A percentile compares a stretch with the other conserved stretches of the same genome.
Evolutionary conservation across 495 filamentous ascomycete species (phyloP).

Genomic region (Neurospora hispaniola): DNA sequence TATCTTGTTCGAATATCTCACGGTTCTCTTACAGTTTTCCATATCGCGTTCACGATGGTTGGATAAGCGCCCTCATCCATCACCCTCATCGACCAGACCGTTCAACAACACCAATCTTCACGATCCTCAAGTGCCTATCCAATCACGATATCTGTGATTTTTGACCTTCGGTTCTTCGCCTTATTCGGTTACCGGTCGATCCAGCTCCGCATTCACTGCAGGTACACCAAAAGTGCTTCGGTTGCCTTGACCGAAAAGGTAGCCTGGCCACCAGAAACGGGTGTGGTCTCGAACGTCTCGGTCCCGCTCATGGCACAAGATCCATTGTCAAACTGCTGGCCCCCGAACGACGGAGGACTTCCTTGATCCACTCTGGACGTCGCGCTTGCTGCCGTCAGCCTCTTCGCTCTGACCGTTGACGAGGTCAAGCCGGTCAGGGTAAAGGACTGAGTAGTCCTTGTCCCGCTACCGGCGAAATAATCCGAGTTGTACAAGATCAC

Average conservation of each 20-base stretch:
- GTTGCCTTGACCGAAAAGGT: slow-evolving; percentile 40
- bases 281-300: slow-evolving; percentile 31
- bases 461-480: slow-evolving; percentile 41
- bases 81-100: not conserved
- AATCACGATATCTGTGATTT: not conserved
- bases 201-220: slow-evolving; percentile 16
- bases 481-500: slow-evolving; percentile 48
- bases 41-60: not conserved
- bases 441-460: slow-evolving; percentile 34
- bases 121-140: not conserved
- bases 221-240: slow-evolving; percentile 46
- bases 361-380: slow-evolving; percentile 39
- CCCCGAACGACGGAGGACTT: slow-evolving; percentile 36
- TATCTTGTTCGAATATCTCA: not conserved
- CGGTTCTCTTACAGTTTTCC: not conserved
- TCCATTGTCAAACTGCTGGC: slow-evolving; percentile 43
- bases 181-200: not conserved
- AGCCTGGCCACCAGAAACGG: slow-evolving; percentile 31
- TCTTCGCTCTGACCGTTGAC: slow-evolving; percentile 35
- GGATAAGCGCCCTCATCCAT: not conserved
- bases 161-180: not conserved
- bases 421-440: slow-evolving; percentile 33
- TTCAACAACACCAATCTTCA: not conserved
- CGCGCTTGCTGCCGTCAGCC: slow-evolving; percentile 43
- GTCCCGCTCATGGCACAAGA: slow-evolving; percentile 38